Conservation (phyloP, 345 rosid species). For the Hibiscus tridactylites region DNA sequence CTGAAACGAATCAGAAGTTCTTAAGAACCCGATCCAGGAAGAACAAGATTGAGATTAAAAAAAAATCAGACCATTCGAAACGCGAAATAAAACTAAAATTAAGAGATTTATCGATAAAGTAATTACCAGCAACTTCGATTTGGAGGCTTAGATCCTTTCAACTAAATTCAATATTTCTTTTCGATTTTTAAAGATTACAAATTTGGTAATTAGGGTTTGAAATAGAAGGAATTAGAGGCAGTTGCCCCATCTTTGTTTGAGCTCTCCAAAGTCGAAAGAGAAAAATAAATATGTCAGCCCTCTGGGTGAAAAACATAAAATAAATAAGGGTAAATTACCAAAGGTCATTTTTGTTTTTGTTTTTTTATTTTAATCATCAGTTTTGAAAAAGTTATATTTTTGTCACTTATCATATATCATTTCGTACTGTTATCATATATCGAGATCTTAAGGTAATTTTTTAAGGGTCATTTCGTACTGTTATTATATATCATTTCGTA, state of each 20-base stretch:
- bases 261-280: neutral
- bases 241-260: neutral
- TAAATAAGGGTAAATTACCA: neutral
- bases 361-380: no score
- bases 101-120: neutral
- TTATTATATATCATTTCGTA: no score
- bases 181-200: neutral
- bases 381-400: no score
- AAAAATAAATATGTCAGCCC: neutral
- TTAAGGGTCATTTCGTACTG: no score
- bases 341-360: no score
- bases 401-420: no score
- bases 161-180: neutral
- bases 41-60: neutral
- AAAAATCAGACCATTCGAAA: neutral
- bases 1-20: neutral
- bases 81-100: neutral
- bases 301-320: neutral
- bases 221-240: neutral
- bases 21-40: neutral
- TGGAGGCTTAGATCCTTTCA: neutral
- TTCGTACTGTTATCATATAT: no score
- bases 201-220: neutral
- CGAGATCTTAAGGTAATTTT: no score
- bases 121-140: constrained; percentile 9